Base-by-base conservation (phyloP, 345 rosid genomes). In the Lumnitzera racemosa region DNA sequence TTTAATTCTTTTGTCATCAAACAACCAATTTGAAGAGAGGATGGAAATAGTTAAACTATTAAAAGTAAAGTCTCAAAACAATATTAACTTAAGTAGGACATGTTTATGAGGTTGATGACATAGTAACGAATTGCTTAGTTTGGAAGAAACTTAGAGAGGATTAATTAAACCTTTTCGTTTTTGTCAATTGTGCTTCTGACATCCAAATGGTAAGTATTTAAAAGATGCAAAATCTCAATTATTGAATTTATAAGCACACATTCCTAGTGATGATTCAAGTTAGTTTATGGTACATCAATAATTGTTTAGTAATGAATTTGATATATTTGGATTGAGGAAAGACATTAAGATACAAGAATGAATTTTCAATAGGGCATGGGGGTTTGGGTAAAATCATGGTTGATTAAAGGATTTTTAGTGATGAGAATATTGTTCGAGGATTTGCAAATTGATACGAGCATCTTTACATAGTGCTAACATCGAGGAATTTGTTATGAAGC, bases 361-460 rank as follows among this genome's bases (percentile, higher is more conserved):
- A 74, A 52, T 69, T 48, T 25, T 65, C 55, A 61, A 53, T 16
- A 61, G 31, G 14, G 16, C 56, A 71, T 65, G 70, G 76, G 7
- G 73, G 76, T 15, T 43, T 64, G 50, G 75, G 70, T 15, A 72
- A 69, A 51, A 76, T 76, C 51, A 76, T 71, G 15, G 56, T 53
- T 14, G 63, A 72, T 11, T 69, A 63, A 54, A 62, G 68, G 53
- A 60, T 65, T 14, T 74, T 56, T 31, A 62, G 58, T 25, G 61
- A 62, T 24, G 50, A 53, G 36, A 43, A 62, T 13, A 46, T 72
- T 11, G 58, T 36, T 46, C 46, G 56, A 43, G 49, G 60, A 47
- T 72, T 71, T 15, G 70, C 16, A 59, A 65, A 55, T 64, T 58
- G 14, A 61, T 75, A 47, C 68, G 79, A 76, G 65, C 71, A 24